Evolutionary conservation across 768 basidiomycete species (phyloP).

Genomic region (Suillus subaureus): DNA sequence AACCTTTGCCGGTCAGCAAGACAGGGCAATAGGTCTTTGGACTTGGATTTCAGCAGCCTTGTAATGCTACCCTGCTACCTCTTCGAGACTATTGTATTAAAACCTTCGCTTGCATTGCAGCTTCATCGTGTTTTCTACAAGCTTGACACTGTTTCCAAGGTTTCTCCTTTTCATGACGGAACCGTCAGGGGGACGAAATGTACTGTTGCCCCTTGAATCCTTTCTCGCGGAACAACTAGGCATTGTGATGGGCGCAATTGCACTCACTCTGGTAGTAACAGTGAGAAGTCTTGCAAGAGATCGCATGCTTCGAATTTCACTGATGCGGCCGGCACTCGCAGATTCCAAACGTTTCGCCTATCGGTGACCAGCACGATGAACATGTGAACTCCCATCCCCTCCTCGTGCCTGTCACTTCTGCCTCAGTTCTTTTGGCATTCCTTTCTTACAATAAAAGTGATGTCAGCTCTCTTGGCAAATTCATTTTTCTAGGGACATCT

Average conservation of each 20-base stretch:
- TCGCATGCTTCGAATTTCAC: conserved; percentile 10
- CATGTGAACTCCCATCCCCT: conserved; percentile 56
- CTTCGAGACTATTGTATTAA: conserved; percentile 5
- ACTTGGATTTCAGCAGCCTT: conserved; percentile 37
- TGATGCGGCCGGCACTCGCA: conserved; percentile 16
- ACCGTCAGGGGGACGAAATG: conserved; percentile 41
- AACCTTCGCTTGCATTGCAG: conserved; percentile 24
- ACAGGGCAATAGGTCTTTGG: conserved; percentile 39
- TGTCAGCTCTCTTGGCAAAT: conserved; percentile 57
- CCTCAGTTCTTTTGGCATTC: conserved; percentile 57
- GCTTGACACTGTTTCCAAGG: conserved; percentile 57
- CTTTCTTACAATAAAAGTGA: conserved; percentile 63
- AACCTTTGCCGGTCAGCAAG: conserved; percentile 18
- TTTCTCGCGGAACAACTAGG: conserved; percentile 72
- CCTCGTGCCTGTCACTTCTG: conserved; percentile 58
- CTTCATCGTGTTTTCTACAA: conserved; percentile 35
- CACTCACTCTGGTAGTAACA: conserved; percentile 59
- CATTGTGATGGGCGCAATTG: conserved; percentile 57
- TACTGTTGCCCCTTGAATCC: conserved; percentile 66
- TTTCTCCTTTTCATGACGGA: conserved; percentile 69
- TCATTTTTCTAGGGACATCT: conserved; percentile 52
- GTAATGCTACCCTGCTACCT: background rate
- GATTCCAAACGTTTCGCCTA: conserved; percentile 47
- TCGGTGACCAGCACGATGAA: conserved; percentile 31
- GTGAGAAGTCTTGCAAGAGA: conserved; percentile 36